Percentiles rank a stretch among this genome's conserved stretches.
Evolutionary conservation across 768 basidiomycete genomes (phyloP).

Genomic region (Pulveroboletus sp.): DNA sequence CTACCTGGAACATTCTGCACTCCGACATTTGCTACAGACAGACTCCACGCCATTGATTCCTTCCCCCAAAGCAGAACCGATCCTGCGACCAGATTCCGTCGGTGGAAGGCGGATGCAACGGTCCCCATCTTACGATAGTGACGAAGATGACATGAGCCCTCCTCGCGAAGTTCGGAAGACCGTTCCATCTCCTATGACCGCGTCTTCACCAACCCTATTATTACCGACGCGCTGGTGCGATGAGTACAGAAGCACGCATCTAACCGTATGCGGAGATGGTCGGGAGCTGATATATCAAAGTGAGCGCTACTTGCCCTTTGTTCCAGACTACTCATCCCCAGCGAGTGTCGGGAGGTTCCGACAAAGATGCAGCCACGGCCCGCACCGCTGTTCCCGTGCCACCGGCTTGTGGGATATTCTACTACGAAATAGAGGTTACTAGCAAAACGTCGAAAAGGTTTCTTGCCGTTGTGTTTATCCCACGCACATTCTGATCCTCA

Average conservation of each 20-base stretch:
- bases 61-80: constrained; percentile 37
- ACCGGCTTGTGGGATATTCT: constrained; percentile 86
- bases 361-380: constrained; percentile 83
- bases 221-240: constrained; percentile 82
- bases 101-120: constrained; percentile 25
- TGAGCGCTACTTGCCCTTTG: constrained; percentile 27
- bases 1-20: constrained; percentile 74
- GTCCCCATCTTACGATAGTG: constrained; percentile 55
- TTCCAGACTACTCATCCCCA: constrained; percentile 8
- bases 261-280: constrained; percentile 69
- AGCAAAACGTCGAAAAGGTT: constrained; percentile 81
- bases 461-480: constrained; percentile 21
- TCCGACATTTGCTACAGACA: constrained; percentile 67
- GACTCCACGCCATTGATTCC: constrained; percentile 37
- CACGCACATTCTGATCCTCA: constrained; percentile 14
- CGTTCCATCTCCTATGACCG: constrained; percentile 19
- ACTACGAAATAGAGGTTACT: constrained; percentile 87
- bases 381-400: constrained; percentile 79
- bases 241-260: constrained; percentile 52
- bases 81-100: constrained; percentile 19
- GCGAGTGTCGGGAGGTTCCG: constrained; percentile 57
- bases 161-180: constrained; percentile 38
- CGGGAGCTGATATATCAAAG: constrained; percentile 73
- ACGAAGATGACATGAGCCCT: constrained; percentile 62
- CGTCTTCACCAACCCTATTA: constrained; percentile 42